These are phyloP conservation scores for Oryza australiensis DNA, from an alignment of 176 grass and related monocot species.

Conservation along the genomic window DNA sequence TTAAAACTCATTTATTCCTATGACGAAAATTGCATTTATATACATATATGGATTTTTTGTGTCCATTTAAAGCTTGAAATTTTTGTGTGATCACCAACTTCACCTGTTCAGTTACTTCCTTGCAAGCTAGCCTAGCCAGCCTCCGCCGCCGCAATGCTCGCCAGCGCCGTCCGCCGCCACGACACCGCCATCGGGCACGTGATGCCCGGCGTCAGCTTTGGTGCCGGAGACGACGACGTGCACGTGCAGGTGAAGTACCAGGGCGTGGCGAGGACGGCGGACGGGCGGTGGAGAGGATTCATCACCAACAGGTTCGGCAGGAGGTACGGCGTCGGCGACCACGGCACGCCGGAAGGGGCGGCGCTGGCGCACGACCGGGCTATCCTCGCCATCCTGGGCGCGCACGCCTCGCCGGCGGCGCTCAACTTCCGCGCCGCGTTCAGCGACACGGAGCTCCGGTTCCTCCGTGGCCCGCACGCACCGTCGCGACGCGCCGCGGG, in stretches of 20 bases:
- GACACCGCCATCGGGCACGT: neutral
- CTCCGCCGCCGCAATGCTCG: neutral
- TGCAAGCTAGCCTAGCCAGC: neutral
- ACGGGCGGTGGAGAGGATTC: neutral
- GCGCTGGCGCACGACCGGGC: slow-evolving; percentile 33
- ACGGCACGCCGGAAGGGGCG: neutral
- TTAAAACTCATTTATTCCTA: neutral
- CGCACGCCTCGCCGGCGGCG: neutral
- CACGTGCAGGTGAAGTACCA: neutral
- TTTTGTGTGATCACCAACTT: neutral
- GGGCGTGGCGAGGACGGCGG: neutral
- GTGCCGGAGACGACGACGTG: too few relatives aligned
- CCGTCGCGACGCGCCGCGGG: neutral
- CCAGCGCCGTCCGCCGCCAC: neutral
- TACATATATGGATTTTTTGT: neutral
- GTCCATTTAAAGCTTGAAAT: neutral
- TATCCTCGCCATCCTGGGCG: slow-evolving; percentile 16
- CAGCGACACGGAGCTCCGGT: slow-evolving; percentile 20
- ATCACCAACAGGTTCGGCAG: neutral
- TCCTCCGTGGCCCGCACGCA: neutral
- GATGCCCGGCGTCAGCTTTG: neutral
- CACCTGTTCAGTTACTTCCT: neutral
- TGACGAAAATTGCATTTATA: neutral
- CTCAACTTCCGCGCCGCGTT: slow-evolving; percentile 28
- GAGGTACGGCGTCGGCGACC: neutral